A percentile compares a stretch with the other conserved stretches of the same genome.
Evolutionary conservation across 2,329 filamentous ascomycete genomes (phyloP).

Genomic region (Pyrenochaeta sp.): DNA sequence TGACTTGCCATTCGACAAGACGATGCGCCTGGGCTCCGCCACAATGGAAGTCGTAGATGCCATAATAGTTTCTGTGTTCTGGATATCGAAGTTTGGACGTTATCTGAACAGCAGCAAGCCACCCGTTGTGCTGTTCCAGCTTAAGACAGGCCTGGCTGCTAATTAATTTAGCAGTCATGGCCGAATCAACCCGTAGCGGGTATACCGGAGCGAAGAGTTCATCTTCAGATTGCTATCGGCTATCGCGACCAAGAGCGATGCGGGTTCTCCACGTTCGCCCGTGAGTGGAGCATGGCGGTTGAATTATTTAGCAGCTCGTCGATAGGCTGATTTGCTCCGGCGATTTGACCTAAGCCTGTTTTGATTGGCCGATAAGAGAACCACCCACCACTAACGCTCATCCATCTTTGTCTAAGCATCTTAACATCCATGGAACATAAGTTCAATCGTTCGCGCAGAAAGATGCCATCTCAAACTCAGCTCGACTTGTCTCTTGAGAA

Average conservation of each 20-base stretch:
- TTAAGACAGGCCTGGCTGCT: not conserved
- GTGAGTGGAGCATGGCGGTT: not conserved
- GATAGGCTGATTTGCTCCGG: not conserved
- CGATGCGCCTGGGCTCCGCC: not conserved
- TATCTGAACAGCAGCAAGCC: constrained; percentile 1
- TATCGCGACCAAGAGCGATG: not conserved
- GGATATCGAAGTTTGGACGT: not conserved
- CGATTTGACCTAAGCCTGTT: not conserved
- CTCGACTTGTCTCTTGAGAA: not conserved
- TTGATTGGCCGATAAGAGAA: constrained; percentile 1
- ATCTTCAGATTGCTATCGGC: not conserved
- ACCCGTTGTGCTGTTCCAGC: not conserved
- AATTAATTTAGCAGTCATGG: not conserved
- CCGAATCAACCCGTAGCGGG: not conserved
- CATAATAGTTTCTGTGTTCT: not conserved
- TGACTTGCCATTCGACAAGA: constrained; percentile 1
- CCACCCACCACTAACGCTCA: not conserved
- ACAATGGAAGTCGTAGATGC: not conserved
- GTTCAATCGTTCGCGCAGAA: not conserved
- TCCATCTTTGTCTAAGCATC: not conserved
- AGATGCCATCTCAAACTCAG: not conserved
- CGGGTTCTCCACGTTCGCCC: not conserved
- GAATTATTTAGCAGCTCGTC: constrained; percentile 1
- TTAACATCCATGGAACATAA: not conserved
- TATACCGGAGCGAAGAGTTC: not conserved